Base-by-base conservation (phyloP, 192 early-diverging fungal species). In the Podochytrium sp. region DNA sequence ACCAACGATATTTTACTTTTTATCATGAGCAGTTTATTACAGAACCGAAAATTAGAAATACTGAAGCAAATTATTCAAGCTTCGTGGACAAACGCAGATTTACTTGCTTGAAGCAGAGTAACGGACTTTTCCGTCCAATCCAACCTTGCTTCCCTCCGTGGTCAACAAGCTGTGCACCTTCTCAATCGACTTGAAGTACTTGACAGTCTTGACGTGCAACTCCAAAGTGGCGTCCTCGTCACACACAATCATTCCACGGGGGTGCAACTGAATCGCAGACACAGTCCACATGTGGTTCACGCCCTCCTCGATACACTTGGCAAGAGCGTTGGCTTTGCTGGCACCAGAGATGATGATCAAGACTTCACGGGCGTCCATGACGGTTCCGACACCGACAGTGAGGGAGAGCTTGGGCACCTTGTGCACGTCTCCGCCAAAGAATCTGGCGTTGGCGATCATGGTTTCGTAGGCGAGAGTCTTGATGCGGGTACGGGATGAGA, bases 201-300 rank as follows among this genome's bases (percentile, higher is more conserved):
- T 89, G 50, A 94, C 93, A 34, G 93, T 94, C 85, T 94, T 91
- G 79, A 95, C 93, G 51, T 95, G 92, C 60, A 95, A 84, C 81
- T 95, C 93, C 49, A 95, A 81, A 1, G 92, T 93, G 34, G 93
- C 92, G 64, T 95, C 93, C 74, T 95, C 93, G 76, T 95, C 93
- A 73, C 93, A 95, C 29, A 92, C 91, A 77, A 94, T 88, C 78
- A 94, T 84, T 29, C 90, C 89, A 71, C 89, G 88, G 38, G 92
- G 89, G 65, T 94, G 92, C 32, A 90, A 80, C 79, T 94, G 92
- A 80, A 94, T 90, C 57, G 92, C 93, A 32, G 91, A 92, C 38
- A 95, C 92, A 29, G 92, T 93, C 91, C 91, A 94, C 92, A 94
- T 94, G 81, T 93, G 92, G 84, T 94, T 94, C 51, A 94, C 90